phyloP scores from a whole-genome alignment of 225 moss, liverwort and hornwort genomes.

The Marchantia polymorpha region DNA sequence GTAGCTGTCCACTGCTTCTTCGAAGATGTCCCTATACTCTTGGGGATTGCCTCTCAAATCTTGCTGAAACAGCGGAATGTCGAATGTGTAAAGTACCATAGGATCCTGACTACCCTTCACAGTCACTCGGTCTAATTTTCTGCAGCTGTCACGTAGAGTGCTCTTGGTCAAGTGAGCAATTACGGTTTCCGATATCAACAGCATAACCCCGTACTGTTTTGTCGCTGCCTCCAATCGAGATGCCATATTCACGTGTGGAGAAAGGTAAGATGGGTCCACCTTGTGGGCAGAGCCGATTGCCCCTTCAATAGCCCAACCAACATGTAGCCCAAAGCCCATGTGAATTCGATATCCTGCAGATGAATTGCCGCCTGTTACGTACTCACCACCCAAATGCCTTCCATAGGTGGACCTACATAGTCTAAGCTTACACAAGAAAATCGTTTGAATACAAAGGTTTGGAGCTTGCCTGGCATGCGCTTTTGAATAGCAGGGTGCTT shows the following conservation, averaged over 20 bases:
- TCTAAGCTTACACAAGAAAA: too few relatives aligned
- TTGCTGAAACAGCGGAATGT: slow-evolving; percentile 86
- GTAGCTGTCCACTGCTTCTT: slow-evolving; percentile 87
- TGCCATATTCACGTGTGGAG: slow-evolving; percentile 97
- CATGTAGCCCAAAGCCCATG: slow-evolving; percentile 96
- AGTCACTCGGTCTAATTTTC: slow-evolving; percentile 88
- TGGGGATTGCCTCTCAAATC: slow-evolving; percentile 74
- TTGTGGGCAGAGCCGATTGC: slow-evolving; percentile 98
- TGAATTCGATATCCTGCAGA: slow-evolving; percentile 82
- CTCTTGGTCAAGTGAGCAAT: slow-evolving; percentile 88
- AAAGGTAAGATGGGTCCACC: slow-evolving; percentile 89
- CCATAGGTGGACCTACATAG: too few relatives aligned
- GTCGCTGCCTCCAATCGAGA: slow-evolving; percentile 92
- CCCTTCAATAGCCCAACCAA: slow-evolving; percentile 98
- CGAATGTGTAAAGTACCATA: slow-evolving; percentile 85
- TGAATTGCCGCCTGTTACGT: neutral
- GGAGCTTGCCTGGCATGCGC: slow-evolving; percentile 70
- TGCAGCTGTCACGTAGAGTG: slow-evolving; percentile 75
- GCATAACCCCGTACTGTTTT: slow-evolving; percentile 94
- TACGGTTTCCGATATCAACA: slow-evolving; percentile 90
- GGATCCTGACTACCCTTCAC: slow-evolving; percentile 91
- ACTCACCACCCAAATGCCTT: neutral
- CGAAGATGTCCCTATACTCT: slow-evolving; percentile 76
- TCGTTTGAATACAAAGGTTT: too few relatives aligned
- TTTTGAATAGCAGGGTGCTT: slow-evolving; percentile 96